Percentiles rank a stretch among this genome's conserved stretches.
phyloP scores from a whole-genome alignment of 1,284 basidiomycete genomes.

The Pseudozyma pruni region DNA sequence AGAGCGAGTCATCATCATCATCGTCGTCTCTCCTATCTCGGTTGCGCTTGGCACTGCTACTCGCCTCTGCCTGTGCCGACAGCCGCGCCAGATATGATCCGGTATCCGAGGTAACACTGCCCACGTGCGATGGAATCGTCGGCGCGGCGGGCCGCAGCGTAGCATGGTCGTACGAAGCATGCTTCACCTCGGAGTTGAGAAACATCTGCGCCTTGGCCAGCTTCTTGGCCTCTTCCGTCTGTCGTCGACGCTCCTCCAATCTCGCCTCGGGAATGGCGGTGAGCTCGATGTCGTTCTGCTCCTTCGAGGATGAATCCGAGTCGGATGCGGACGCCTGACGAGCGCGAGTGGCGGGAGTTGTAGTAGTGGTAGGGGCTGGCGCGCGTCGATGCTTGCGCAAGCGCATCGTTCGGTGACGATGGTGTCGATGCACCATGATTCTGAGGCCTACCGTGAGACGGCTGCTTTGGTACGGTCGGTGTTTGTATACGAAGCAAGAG shows the following conservation, averaged over 20 bases:
- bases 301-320: constrained; percentile 19
- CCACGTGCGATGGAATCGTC: background rate
- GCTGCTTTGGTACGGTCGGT: background rate
- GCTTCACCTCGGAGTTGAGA: constrained; percentile 32
- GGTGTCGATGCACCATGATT: constrained; percentile 26
- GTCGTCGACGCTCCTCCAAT: constrained; percentile 14
- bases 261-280: background rate
- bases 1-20: constrained; percentile 19
- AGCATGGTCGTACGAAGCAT: constrained; percentile 8
- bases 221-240: constrained; percentile 23
- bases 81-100: constrained; percentile 33
- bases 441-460: no score
- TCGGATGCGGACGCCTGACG: constrained; percentile 15
- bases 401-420: constrained; percentile 31
- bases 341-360: background rate
- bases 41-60: background rate
- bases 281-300: constrained; percentile 5
- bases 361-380: background rate
- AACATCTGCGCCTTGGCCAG: constrained; percentile 24
- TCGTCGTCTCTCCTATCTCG: background rate
- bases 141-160: background rate
- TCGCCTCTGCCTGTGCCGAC: constrained; percentile 21
- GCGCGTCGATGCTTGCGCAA: constrained; percentile 30
- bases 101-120: constrained; percentile 27
- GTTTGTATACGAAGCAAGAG: background rate